Evolutionary conservation across 139 green algal species (phyloP).

Genomic region (Tetraselmis striata): DNA sequence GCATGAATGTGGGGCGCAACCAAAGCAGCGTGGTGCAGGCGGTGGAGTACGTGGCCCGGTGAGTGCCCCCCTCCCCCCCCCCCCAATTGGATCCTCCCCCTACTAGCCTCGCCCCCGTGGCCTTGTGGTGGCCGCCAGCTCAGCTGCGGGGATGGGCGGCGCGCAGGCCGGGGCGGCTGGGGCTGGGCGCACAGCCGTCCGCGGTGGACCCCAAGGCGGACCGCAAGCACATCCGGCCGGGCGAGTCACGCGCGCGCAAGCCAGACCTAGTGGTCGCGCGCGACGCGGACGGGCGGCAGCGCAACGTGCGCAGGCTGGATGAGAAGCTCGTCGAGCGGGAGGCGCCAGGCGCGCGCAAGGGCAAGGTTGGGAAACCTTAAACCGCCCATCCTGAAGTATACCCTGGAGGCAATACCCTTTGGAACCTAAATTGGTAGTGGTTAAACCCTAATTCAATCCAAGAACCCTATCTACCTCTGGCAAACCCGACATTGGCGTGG

Average conservation of each 20-base stretch:
- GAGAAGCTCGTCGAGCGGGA: conserved; percentile 54
- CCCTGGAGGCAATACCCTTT: too few species aligned
- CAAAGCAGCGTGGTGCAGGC: conserved; percentile 45
- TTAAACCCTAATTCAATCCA: too few species aligned
- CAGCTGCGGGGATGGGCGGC: not conserved
- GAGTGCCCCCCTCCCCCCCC: not conserved
- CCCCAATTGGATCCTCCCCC: not conserved
- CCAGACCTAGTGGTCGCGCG: conserved; percentile 47
- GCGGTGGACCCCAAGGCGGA: not conserved
- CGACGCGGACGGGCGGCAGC: conserved; percentile 42
- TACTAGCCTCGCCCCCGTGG: not conserved
- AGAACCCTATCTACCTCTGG: too few species aligned
- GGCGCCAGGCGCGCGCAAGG: conserved; percentile 14
- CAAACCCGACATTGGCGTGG: too few species aligned
- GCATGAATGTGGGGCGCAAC: conserved; percentile 60
- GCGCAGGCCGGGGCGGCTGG: conserved; percentile 42
- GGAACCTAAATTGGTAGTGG: too few species aligned
- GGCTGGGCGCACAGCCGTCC: conserved; percentile 58
- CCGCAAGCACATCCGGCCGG: conserved; percentile 37
- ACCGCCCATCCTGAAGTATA: too few species aligned
- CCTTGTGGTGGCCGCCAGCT: not conserved
- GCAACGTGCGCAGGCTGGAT: conserved; percentile 48
- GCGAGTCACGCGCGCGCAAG: conserved; percentile 17
- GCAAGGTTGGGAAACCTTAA: conserved; percentile 25
- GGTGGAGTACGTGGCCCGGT: conserved; percentile 57